Percentiles rank a stretch among this genome's conserved stretches.
phyloP scores from a whole-genome alignment of 2,329 filamentous ascomycete genomes.

The Calonectria ilicicola region DNA sequence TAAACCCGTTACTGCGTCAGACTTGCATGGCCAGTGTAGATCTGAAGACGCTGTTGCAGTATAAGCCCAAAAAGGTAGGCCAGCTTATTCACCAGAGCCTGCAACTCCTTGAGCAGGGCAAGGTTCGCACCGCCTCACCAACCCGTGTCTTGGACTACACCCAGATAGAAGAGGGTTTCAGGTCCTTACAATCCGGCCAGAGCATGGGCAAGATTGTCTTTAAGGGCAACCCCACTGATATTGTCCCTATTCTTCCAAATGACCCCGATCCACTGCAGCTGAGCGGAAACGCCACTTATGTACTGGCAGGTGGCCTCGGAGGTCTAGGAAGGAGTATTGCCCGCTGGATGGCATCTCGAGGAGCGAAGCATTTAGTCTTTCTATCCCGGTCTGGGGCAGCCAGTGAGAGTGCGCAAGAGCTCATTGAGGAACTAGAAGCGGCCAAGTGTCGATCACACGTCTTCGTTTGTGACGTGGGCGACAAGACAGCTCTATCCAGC shows the following conservation, averaged over 20 bases:
- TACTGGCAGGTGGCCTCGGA: constrained; percentile 18
- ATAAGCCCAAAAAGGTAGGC: background rate
- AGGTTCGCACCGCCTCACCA: constrained; percentile 1
- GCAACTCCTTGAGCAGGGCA: background rate
- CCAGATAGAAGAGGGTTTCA: constrained; percentile 15
- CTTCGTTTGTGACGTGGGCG: constrained; percentile 5
- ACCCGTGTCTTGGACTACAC: background rate
- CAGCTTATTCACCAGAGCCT: constrained; percentile 2
- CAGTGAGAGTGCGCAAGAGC: constrained; percentile 30
- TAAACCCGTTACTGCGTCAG: constrained; percentile 46
- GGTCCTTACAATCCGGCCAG: constrained; percentile 25
- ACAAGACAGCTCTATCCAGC: background rate
- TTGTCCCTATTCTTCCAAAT: constrained; percentile 11
- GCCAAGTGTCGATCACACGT: background rate
- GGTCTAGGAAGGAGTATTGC: constrained; percentile 18
- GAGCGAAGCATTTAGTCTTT: constrained; percentile 42
- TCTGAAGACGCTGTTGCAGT: background rate
- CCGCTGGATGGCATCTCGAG: constrained; percentile 14
- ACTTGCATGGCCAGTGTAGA: background rate
- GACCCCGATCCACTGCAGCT: background rate
- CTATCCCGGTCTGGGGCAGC: constrained; percentile 43
- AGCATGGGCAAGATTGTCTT: constrained; percentile 24
- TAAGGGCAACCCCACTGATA: background rate
- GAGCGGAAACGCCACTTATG: background rate
- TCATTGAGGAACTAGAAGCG: constrained; percentile 29